Base-by-base conservation (phyloP, 345 rosid genomes). In the Anastatica hierochuntica region DNA sequence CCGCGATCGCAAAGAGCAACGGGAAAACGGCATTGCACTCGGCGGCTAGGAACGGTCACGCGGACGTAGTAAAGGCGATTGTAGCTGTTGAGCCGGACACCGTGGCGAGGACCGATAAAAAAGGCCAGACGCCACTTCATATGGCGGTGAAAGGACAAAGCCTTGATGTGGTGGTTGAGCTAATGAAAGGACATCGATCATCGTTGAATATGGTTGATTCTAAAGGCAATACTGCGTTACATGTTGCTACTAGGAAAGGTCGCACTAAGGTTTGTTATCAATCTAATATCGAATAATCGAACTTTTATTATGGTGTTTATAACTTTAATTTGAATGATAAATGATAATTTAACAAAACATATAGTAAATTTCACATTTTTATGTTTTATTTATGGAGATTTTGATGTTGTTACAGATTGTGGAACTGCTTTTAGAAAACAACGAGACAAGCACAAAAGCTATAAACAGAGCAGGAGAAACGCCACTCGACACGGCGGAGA, bases 1-100 rank as follows among this genome's bases (percentile, higher is more conserved):
- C 90, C 12, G 76, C 88, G 6, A 90, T 90, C 14, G 92, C 87
- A 6, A 79, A 66, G 69, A 90, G 98, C 63, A 90, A 90, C 20
- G 96, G 98, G 9, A 86, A 90, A 69, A 90, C 98, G 6, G 83
- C 89, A 3, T 59, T 90, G 63, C 98, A 90, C 72, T 86, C 98
- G 0, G 94, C 90, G 1, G 89, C 96, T 4, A 77, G 98, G 65
- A 90, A 90, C 39, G 95, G 94, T 36, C 97, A 84, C 54, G 53
- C 77, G 55, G 78, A 72, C 66, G 95, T 86, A n/a, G 69, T 86
- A 30, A 80, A 78, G 60, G 74, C 79, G n/a, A 78, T 83, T 35
- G 61, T 82, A 43, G 72, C 63, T 1, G 74, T 50, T 58, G 95
- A 90, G 70, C 88, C 84, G 1, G 76, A 60, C 51, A 72, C 75